Percentiles rank a stretch among this genome's conserved stretches.
These are phyloP conservation scores for Tylopilus sp. DNA, from an alignment of 1,284 basidiomycete genomes.

Conservation along the genomic window DNA sequence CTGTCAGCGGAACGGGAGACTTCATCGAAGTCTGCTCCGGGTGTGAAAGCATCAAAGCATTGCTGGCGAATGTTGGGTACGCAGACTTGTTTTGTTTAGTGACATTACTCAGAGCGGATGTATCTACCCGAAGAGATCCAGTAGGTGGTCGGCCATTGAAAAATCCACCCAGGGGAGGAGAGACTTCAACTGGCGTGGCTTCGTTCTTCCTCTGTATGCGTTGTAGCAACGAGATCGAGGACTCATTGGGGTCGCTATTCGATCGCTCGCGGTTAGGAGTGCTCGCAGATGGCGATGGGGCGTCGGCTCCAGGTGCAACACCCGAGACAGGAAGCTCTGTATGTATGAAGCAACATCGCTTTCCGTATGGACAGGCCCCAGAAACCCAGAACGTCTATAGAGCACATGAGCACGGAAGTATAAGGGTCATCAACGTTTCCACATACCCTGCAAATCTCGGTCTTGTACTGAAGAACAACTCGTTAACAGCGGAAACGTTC, in stretches of 20 bases:
- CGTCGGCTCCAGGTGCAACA: conserved; percentile 47
- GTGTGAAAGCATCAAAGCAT: conserved; percentile 62
- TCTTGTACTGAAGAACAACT: conserved; percentile 66
- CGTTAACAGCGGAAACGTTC: conserved; percentile 7
- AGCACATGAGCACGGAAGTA: conserved; percentile 16
- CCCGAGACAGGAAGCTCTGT: conserved; percentile 70
- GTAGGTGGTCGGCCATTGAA: conserved; percentile 57
- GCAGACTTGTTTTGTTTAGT: conserved; percentile 80
- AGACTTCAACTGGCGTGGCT: conserved; percentile 45
- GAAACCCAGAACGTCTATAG: conserved; percentile 83
- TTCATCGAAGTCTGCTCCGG: conserved; percentile 54
- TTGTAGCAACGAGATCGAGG: conserved; percentile 62
- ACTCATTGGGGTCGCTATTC: conserved; percentile 73
- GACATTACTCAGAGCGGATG: conserved; percentile 54
- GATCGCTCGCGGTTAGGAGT: conserved; percentile 63
- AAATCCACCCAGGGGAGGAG: conserved; percentile 40
- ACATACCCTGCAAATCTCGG: conserved; percentile 82
- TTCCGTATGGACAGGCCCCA: conserved; percentile 85
- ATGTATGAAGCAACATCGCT: conserved; percentile 86
- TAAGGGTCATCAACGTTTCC: conserved; percentile 9
- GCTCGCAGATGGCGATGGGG: conserved; percentile 45
- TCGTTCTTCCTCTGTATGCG: conserved; percentile 67
- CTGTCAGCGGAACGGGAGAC: conserved; percentile 73
- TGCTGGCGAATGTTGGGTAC: conserved; percentile 70
- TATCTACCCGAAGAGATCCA: conserved; percentile 67